phyloP scores from a whole-genome alignment of 768 basidiomycete species.

The Suillus tomentosus region DNA sequence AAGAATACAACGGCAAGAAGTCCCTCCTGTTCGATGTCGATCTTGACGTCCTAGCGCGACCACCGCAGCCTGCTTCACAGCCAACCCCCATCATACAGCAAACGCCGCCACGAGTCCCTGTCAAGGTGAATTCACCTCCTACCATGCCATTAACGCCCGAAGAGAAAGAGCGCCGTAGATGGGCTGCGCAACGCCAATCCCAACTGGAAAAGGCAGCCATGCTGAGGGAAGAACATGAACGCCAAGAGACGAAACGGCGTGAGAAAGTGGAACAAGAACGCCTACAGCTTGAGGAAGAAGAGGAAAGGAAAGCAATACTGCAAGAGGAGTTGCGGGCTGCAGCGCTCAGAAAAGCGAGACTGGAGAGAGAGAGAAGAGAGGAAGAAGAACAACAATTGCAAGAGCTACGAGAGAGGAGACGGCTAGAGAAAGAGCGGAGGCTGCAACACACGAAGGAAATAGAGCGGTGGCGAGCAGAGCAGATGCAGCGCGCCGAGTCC shows the following conservation, averaged over 20 bases:
- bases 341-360: slow-evolving; percentile 37
- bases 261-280: slow-evolving; percentile 17
- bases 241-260: slow-evolving; percentile 40
- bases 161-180: slow-evolving; percentile 26
- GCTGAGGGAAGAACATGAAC: slow-evolving; percentile 44
- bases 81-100: not conserved
- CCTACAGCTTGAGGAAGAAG: slow-evolving; percentile 43
- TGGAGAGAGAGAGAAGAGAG: slow-evolving; percentile 41
- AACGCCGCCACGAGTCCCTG: slow-evolving; percentile 7
- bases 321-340: slow-evolving; percentile 44
- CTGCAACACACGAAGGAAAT: slow-evolving; percentile 51
- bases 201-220: slow-evolving; percentile 45
- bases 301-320: slow-evolving; percentile 42
- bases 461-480: slow-evolving; percentile 55
- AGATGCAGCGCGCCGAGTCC: slow-evolving; percentile 46
- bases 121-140: slow-evolving; percentile 15
- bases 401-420: slow-evolving; percentile 52
- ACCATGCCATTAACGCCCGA: slow-evolving; percentile 25
- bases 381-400: slow-evolving; percentile 46
- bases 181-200: slow-evolving; percentile 23
- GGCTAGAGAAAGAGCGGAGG: slow-evolving; percentile 47
- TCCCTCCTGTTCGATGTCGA: slow-evolving; percentile 7
- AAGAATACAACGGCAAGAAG: slow-evolving; percentile 16
- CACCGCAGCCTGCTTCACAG: slow-evolving; percentile 11
- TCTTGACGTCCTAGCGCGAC: not conserved